Evolutionary conservation across 768 basidiomycete genomes (phyloP).

Genomic region (Auriscalpium orientale): DNA sequence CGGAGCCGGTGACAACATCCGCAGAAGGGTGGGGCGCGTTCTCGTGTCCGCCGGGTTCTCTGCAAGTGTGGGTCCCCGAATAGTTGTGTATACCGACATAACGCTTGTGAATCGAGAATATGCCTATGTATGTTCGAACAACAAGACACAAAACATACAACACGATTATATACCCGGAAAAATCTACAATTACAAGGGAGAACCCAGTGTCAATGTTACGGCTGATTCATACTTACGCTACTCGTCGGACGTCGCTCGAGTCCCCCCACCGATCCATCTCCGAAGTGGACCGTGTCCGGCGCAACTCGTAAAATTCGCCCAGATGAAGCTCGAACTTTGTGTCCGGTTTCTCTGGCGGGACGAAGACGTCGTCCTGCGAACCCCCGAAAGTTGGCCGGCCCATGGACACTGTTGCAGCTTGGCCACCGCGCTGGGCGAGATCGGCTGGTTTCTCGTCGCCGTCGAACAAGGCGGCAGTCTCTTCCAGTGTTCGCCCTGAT

Average conservation of each 20-base stretch:
- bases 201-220: no score
- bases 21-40: constrained; percentile 60
- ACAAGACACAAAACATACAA: background rate
- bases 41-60: constrained; percentile 43
- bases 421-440: constrained; percentile 39
- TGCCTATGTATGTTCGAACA: background rate
- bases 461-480: constrained; percentile 67
- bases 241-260: background rate
- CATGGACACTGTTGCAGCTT: constrained; percentile 36
- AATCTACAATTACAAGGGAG: background rate
- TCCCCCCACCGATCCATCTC: constrained; percentile 1
- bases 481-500: constrained; percentile 58
- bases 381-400: background rate
- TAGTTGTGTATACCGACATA: no score
- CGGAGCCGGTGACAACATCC: constrained; percentile 39
- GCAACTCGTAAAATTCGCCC: constrained; percentile 1
- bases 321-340: background rate
- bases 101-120: background rate
- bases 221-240: background rate
- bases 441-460: constrained; percentile 40
- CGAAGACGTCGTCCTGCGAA: background rate
- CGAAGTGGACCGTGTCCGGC: background rate
- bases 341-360: background rate
- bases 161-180: background rate
- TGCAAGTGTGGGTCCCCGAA: constrained; percentile 51